Conservation (phyloP, 2,329 filamentous ascomycete species). For the Penicillium freii region DNA sequence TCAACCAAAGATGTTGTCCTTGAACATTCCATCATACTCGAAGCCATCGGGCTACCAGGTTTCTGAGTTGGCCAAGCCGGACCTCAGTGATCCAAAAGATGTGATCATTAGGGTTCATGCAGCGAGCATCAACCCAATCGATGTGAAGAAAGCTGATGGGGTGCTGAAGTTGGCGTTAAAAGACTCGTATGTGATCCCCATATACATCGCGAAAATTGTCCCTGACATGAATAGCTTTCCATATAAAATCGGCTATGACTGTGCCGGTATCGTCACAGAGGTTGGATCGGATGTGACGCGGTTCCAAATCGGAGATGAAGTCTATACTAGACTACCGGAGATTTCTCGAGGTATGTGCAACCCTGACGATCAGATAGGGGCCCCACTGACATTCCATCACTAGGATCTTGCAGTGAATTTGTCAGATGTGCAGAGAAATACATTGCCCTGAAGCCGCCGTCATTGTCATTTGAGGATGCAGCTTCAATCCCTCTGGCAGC, state of each 20-base stretch:
- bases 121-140: constrained; percentile 48
- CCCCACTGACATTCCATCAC: not conserved
- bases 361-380: not conserved
- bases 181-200: constrained; percentile 28
- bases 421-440: constrained; percentile 32
- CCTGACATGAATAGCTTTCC: constrained; percentile 36
- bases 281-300: constrained; percentile 35
- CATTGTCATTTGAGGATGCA: constrained; percentile 44
- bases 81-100: constrained; percentile 18
- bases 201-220: not conserved
- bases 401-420: constrained; percentile 42
- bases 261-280: constrained; percentile 40
- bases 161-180: constrained; percentile 33
- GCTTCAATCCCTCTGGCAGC: constrained; percentile 44
- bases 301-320: constrained; percentile 42
- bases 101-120: constrained; percentile 45
- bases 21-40: constrained; percentile 20
- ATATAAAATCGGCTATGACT: constrained; percentile 47
- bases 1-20: constrained; percentile 15
- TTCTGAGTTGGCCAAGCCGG: constrained; percentile 21
- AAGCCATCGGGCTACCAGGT: constrained; percentile 22
- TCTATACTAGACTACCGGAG: constrained; percentile 39
- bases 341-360: constrained; percentile 27
- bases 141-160: constrained; percentile 45
- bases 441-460: constrained; percentile 43